Evolutionary conservation across 75 land plant genomes (phyloP).

Genomic region (Picea glauca): DNA sequence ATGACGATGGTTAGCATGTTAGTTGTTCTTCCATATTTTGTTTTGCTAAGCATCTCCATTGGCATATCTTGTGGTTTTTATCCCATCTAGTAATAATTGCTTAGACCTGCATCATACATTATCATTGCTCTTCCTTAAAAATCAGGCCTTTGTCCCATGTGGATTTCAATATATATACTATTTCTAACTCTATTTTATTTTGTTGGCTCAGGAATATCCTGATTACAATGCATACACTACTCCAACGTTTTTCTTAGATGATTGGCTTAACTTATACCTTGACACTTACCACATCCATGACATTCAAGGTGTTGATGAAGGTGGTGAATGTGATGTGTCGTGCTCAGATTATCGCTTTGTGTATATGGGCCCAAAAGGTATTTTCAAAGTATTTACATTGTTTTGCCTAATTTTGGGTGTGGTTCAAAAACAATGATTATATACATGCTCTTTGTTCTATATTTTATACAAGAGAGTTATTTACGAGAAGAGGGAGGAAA

Average conservation of each 20-base stretch:
- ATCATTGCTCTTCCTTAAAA: neutral
- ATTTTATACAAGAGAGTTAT: neutral
- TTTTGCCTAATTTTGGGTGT: neutral
- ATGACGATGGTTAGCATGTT: neutral
- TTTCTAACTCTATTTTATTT: neutral
- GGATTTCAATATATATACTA: neutral
- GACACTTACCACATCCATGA: conserved; percentile 49
- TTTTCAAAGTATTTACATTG: neutral
- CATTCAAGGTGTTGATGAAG: conserved; percentile 11
- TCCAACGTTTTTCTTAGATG: conserved; percentile 68
- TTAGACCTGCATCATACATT: neutral
- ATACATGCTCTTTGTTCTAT: neutral
- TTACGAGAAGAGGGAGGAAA: neutral
- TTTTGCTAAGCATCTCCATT: neutral
- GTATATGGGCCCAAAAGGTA: conserved; percentile 93
- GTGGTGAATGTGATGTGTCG: conserved; percentile 31
- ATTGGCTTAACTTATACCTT: conserved; percentile 81
- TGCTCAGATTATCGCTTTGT: conserved; percentile 93
- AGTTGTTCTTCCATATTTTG: neutral
- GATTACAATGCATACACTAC: conserved; percentile 64
- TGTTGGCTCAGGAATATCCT: conserved; percentile 63
- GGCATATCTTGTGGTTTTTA: neutral
- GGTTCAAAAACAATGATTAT: neutral
- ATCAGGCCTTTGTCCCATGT: neutral
- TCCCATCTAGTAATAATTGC: neutral